phyloP scores from a whole-genome alignment of 345 rosid genomes.

The Citrus hindsii region DNA sequence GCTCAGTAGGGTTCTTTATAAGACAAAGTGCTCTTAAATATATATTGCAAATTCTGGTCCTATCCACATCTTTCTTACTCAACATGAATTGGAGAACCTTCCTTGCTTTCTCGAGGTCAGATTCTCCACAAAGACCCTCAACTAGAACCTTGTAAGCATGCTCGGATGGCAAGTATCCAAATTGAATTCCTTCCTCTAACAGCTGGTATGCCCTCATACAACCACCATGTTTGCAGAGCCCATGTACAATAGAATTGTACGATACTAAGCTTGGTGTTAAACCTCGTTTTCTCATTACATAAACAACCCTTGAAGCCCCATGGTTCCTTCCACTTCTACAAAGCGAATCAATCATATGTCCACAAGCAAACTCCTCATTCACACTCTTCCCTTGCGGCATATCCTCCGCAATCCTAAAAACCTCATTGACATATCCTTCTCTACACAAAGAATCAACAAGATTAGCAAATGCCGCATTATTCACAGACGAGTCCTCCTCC shows the following conservation, averaged over 20 bases:
- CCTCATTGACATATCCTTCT: slow-evolving; percentile 58
- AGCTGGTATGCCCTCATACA: slow-evolving; percentile 80
- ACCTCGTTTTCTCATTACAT: slow-evolving; percentile 67
- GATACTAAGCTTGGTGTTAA: slow-evolving; percentile 51
- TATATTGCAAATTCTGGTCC: slow-evolving; percentile 68
- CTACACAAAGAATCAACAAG: slow-evolving; percentile 61
- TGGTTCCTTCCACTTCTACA: slow-evolving; percentile 56
- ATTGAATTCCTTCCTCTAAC: slow-evolving; percentile 64
- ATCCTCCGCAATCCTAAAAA: slow-evolving; percentile 62
- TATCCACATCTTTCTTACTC: slow-evolving; percentile 48
- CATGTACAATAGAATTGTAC: slow-evolving; percentile 74
- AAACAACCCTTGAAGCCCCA: slow-evolving; percentile 79
- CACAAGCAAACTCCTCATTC: slow-evolving; percentile 51
- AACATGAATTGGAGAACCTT: slow-evolving; percentile 56
- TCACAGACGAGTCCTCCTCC: slow-evolving; percentile 40
- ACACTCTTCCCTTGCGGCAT: slow-evolving; percentile 64
- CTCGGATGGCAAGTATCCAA: slow-evolving; percentile 68
- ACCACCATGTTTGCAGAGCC: slow-evolving; percentile 68
- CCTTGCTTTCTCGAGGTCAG: slow-evolving; percentile 50
- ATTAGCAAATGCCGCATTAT: slow-evolving; percentile 63
- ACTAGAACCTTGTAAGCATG: slow-evolving; percentile 66
- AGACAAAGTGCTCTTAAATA: slow-evolving; percentile 67
- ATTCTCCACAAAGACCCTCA: slow-evolving; percentile 63
- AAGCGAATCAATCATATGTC: slow-evolving; percentile 73
- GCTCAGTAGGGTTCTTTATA: slow-evolving; percentile 56